A percentile compares a stretch with the other conserved stretches of the same genome.
These are phyloP conservation scores for Collybia mongolica DNA, from an alignment of 768 basidiomycete species.

Conservation along the genomic window DNA sequence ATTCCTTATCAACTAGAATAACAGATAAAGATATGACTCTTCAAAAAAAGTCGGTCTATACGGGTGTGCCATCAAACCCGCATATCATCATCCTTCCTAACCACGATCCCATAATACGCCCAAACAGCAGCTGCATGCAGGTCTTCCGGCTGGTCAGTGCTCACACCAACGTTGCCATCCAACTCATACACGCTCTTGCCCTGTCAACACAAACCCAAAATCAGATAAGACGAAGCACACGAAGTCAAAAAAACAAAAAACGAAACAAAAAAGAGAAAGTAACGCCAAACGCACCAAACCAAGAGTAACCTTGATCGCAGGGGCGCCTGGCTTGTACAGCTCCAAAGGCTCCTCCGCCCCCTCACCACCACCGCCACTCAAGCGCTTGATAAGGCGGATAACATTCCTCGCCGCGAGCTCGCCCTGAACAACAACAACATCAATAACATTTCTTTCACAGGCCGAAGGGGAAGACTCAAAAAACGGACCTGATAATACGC, in stretches of 20 bases:
- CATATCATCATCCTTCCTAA: constrained; percentile 34
- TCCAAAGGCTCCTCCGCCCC: constrained; percentile 34
- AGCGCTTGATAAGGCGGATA: constrained; percentile 37
- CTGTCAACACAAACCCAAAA: constrained; percentile 23
- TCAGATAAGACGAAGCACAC: neutral
- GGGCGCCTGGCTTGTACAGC: constrained; percentile 41
- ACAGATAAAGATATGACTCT: no score
- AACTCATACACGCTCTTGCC: constrained; percentile 44
- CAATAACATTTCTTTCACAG: no score
- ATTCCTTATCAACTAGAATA: no score
- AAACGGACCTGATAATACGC: constrained; percentile 45
- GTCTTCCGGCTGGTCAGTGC: constrained; percentile 44
- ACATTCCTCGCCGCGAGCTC: constrained; percentile 57
- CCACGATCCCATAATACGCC: constrained; percentile 41
- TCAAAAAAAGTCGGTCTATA: no score
- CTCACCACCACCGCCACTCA: neutral
- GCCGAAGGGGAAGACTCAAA: no score
- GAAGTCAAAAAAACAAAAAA: constrained; percentile 5
- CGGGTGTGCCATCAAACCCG: no score
- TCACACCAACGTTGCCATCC: constrained; percentile 41
- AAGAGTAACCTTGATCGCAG: constrained; percentile 63
- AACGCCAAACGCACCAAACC: constrained; percentile 58
- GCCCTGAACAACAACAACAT: constrained; percentile 23
- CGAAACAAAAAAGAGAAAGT: no score
- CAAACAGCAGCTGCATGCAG: constrained; percentile 47